phyloP scores from a whole-genome alignment of 2,329 filamentous ascomycete genomes.

The Fusarium tupiense region DNA sequence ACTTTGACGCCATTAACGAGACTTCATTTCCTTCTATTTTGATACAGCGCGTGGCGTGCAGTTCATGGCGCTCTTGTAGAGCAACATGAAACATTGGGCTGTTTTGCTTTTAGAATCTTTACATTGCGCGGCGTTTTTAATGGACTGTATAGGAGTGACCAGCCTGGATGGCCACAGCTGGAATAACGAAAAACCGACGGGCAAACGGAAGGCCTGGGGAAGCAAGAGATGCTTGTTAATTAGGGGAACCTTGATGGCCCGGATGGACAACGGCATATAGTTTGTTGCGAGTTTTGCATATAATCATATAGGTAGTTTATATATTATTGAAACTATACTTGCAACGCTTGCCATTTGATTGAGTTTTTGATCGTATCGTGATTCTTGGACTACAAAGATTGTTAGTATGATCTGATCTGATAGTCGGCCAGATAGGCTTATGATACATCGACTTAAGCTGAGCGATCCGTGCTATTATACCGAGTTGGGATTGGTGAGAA shows the following conservation, averaged over 20 bases:
- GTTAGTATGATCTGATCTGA: background rate
- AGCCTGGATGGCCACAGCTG: conserved; percentile 4
- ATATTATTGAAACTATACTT: conserved; percentile 9
- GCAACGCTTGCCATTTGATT: background rate
- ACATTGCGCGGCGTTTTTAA: conserved; percentile 39
- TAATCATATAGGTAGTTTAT: conserved; percentile 33
- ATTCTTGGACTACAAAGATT: background rate
- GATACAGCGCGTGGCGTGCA: conserved; percentile 14
- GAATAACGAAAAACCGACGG: conserved; percentile 18
- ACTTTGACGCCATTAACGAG: conserved; percentile 32
- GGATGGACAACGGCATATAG: conserved; percentile 8
- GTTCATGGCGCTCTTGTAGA: conserved; percentile 4
- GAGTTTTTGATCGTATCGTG: background rate
- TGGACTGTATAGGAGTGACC: conserved; percentile 15
- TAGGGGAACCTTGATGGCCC: conserved; percentile 1
- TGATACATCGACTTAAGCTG: background rate
- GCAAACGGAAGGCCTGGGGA: conserved; percentile 8
- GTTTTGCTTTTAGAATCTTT: conserved; percentile 26
- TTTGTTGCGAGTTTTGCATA: conserved; percentile 27
- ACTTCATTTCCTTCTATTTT: conserved; percentile 27
- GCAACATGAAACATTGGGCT: conserved; percentile 5
- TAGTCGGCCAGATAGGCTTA: background rate
- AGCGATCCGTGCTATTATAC: background rate
- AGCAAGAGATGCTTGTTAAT: conserved; percentile 25
- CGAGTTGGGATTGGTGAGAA: conserved; percentile 15